Percentiles rank a stretch among this genome's conserved stretches.
Evolutionary conservation across 495 filamentous ascomycete genomes (phyloP).

Genomic region (Ramalina intermedia): DNA sequence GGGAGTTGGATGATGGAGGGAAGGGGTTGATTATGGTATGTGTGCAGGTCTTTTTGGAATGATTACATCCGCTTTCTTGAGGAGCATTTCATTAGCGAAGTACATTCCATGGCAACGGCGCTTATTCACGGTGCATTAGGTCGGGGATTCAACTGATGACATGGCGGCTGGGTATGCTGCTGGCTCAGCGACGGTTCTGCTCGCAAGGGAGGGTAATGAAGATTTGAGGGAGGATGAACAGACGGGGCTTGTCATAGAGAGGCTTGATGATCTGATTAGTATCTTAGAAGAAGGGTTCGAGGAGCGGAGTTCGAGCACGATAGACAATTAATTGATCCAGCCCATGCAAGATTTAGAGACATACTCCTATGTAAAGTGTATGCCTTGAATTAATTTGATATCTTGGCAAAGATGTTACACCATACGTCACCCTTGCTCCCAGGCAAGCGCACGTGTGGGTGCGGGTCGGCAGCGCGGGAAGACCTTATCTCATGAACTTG

Average conservation of each 20-base stretch:
- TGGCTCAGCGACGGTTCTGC: slow-evolving; percentile 77
- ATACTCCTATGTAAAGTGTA: no score
- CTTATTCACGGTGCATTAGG: slow-evolving; percentile 38
- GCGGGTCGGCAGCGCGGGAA: no score
- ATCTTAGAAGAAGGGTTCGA: slow-evolving; percentile 56
- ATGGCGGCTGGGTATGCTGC: slow-evolving; percentile 77
- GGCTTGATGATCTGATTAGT: slow-evolving; percentile 55
- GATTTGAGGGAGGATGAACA: slow-evolving; percentile 61
- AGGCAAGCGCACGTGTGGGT: no score
- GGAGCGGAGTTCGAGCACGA: slow-evolving; percentile 14
- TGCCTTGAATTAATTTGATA: no score
- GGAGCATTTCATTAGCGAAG: background rate
- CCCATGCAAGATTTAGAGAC: background rate
- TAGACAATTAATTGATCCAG: no score
- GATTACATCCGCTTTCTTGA: no score
- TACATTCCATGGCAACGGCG: slow-evolving; percentile 9
- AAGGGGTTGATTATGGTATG: slow-evolving; percentile 42
- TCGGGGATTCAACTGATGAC: slow-evolving; percentile 86
- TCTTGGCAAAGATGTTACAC: no score
- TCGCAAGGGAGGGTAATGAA: slow-evolving; percentile 66
- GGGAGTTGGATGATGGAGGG: slow-evolving; percentile 45
- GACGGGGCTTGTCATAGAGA: slow-evolving; percentile 54
- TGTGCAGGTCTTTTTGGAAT: background rate
- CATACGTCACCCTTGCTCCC: no score
- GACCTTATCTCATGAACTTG: no score